phyloP scores from a whole-genome alignment of 257 asterid species.

The Gardenia jasminoides region DNA sequence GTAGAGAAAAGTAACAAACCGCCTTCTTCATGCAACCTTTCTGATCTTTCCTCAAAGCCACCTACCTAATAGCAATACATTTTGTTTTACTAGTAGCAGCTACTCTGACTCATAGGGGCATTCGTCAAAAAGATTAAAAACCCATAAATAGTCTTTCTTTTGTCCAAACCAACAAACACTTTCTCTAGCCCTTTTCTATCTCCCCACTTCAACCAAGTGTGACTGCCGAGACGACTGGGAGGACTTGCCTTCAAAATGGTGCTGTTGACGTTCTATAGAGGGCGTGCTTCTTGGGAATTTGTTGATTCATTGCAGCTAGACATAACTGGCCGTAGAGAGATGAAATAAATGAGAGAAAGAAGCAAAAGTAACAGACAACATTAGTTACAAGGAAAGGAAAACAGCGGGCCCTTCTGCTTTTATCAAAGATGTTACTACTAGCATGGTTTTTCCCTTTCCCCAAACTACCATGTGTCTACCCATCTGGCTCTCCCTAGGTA shows the following conservation, averaged over 20 bases:
- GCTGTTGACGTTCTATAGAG: constrained; percentile 56
- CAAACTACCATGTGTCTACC: background rate
- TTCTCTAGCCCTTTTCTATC: background rate
- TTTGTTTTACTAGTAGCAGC: too few relatives aligned
- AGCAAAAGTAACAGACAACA: background rate
- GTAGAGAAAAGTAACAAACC: background rate
- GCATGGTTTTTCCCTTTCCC: background rate
- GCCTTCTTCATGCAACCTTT: background rate
- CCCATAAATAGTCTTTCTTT: background rate
- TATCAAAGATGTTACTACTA: too few relatives aligned
- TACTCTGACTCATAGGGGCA: too few relatives aligned
- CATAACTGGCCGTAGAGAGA: constrained; percentile 34
- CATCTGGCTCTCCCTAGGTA: background rate
- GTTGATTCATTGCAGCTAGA: constrained; percentile 41
- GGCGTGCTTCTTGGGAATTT: constrained; percentile 33
- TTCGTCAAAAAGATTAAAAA: background rate
- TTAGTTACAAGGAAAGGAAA: background rate
- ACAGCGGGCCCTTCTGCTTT: constrained; percentile 13
- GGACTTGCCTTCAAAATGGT: constrained; percentile 41
- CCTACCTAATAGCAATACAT: too few relatives aligned
- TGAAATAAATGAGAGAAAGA: background rate
- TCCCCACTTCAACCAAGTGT: too few relatives aligned
- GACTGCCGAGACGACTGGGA: too few relatives aligned
- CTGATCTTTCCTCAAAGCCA: too few relatives aligned
- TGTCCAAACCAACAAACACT: too few relatives aligned